A percentile compares a stretch with the other conserved stretches of the same genome.
Evolutionary conservation across 2,329 filamentous ascomycete species (phyloP).

Genomic region (Chrysosporium queenslandicum): DNA sequence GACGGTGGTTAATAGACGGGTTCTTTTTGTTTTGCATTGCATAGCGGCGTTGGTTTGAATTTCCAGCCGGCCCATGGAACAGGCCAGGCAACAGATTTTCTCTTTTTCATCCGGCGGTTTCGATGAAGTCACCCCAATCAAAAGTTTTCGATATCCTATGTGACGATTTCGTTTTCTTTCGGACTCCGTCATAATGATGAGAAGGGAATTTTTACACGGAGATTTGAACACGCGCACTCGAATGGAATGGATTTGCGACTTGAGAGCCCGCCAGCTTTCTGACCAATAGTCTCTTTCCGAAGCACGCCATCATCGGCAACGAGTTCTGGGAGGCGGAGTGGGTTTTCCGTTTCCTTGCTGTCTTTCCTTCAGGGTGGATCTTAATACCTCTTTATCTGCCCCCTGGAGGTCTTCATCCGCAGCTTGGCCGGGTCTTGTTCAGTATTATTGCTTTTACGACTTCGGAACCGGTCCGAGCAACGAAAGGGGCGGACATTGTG

Average conservation of each 20-base stretch:
- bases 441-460: neutral
- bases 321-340: neutral
- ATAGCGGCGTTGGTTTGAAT: slow-evolving; percentile 13
- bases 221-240: slow-evolving; percentile 4
- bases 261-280: neutral
- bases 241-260: slow-evolving; percentile 1
- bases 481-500: neutral
- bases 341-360: neutral
- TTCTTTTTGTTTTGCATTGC: slow-evolving; percentile 11
- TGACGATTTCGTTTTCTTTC: slow-evolving; percentile 8
- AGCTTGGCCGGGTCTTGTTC: neutral
- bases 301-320: slow-evolving; percentile 1
- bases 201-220: slow-evolving; percentile 5
- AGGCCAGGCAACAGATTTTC: neutral
- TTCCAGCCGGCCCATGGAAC: slow-evolving; percentile 9
- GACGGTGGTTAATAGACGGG: slow-evolving; percentile 12
- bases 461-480: neutral
- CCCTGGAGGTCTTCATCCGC: neutral
- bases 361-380: neutral
- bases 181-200: slow-evolving; percentile 1
- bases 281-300: slow-evolving; percentile 1
- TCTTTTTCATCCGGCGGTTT: slow-evolving; percentile 4
- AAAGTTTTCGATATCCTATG: slow-evolving; percentile 7
- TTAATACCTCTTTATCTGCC: neutral
- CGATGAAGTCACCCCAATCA: slow-evolving; percentile 2